Evolutionary conservation across 2,329 filamentous ascomycete genomes (phyloP).

Genomic region (Emmonsia crescens): DNA sequence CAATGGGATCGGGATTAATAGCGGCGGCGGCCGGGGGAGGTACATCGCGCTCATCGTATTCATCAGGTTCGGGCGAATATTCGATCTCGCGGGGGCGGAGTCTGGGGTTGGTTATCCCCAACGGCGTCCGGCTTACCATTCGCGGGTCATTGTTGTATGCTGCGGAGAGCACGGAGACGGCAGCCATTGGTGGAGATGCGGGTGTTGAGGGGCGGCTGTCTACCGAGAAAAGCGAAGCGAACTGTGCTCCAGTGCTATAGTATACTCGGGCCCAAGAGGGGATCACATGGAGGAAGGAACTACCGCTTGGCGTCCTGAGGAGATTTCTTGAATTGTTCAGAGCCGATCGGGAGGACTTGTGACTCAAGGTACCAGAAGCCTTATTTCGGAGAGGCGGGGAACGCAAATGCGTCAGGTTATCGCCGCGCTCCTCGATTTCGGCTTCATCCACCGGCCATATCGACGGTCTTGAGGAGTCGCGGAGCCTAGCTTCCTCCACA

Average conservation of each 20-base stretch:
- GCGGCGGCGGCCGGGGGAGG: constrained; percentile 12
- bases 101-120: constrained; percentile 22
- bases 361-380: constrained; percentile 28
- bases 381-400: constrained; percentile 18
- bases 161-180: constrained; percentile 15
- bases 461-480: constrained; percentile 18
- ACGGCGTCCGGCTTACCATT: constrained; percentile 22
- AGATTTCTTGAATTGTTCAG: constrained; percentile 28
- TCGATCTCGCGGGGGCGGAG: constrained; percentile 10
- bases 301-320: constrained; percentile 35
- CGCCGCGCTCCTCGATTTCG: constrained; percentile 25
- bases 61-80: constrained; percentile 3
- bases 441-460: constrained; percentile 26
- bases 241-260: constrained; percentile 50
- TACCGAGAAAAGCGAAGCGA: constrained; percentile 31
- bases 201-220: constrained; percentile 25
- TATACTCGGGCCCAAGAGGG: constrained; percentile 50
- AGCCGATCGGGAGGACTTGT: constrained; percentile 33
- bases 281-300: constrained; percentile 32
- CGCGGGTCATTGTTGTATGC: constrained; percentile 21
- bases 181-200: constrained; percentile 35
- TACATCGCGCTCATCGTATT: constrained; percentile 1
- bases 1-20: constrained; percentile 24
- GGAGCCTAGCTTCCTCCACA: constrained; percentile 8
- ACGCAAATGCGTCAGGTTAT: constrained; percentile 28